Evolutionary conservation across 768 basidiomycete genomes (phyloP).

Genomic region (Russula abietina): DNA sequence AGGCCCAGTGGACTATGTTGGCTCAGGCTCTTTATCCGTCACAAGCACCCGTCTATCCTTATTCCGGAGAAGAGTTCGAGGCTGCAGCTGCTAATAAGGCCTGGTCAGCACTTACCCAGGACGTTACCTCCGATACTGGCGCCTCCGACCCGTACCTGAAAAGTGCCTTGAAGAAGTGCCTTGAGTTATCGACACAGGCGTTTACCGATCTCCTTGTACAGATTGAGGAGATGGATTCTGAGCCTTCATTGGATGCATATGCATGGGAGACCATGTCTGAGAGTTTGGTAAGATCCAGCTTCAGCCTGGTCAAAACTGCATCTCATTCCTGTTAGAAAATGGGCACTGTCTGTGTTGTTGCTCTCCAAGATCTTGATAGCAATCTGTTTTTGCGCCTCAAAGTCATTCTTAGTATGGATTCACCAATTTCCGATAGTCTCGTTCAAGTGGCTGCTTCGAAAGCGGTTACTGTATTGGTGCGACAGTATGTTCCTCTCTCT

Average conservation of each 20-base stretch:
- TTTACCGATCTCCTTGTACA: constrained; percentile 73
- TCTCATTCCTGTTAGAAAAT: constrained; percentile 57
- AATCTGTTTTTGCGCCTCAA: constrained; percentile 64
- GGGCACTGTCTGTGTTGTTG: constrained; percentile 73
- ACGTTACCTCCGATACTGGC: constrained; percentile 41
- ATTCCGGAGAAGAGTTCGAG: constrained; percentile 42
- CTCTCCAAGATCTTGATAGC: constrained; percentile 58
- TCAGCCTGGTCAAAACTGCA: background rate
- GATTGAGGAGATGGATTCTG: constrained; percentile 75
- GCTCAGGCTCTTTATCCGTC: constrained; percentile 55
- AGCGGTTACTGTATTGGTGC: constrained; percentile 75
- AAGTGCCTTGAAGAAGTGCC: constrained; percentile 39
- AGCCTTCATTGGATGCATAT: constrained; percentile 79
- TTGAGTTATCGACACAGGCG: constrained; percentile 62
- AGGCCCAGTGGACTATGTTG: constrained; percentile 79
- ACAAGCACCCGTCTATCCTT: constrained; percentile 10
- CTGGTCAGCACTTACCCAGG: constrained; percentile 63
- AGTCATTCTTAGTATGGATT: constrained; percentile 70
- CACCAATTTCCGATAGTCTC: constrained; percentile 74
- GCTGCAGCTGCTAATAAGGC: constrained; percentile 82
- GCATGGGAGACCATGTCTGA: constrained; percentile 92
- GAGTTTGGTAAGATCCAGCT: constrained; percentile 53
- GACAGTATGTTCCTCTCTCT: constrained; percentile 48
- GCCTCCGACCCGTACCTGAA: constrained; percentile 30
- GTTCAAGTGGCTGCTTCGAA: constrained; percentile 89